Percentiles rank a stretch among this genome's conserved stretches.
Evolutionary conservation across 345 rosid species (phyloP).

Genomic region (Eucalyptus regnans): DNA sequence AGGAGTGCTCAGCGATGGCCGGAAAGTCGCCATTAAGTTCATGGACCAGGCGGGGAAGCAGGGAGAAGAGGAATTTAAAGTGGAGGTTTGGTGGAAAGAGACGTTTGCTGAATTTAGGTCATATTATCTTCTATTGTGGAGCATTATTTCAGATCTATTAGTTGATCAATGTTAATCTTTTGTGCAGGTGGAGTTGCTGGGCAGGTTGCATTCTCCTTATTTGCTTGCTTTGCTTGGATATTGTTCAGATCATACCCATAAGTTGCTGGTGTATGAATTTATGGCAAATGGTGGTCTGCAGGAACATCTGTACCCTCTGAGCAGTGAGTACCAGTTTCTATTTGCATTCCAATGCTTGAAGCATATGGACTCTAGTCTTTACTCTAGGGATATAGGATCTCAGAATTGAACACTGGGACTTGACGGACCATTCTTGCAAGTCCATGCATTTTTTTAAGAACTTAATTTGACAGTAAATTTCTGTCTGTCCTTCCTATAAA

Average conservation of each 20-base stretch:
- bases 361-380: background rate
- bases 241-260: conserved; percentile 54
- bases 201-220: conserved; percentile 63
- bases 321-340: conserved; percentile 24
- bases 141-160: background rate
- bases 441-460: background rate
- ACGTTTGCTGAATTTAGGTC: background rate
- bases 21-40: conserved; percentile 66
- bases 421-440: background rate
- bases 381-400: background rate
- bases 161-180: background rate
- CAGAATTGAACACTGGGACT: background rate
- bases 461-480: background rate
- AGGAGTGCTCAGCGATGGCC: conserved; percentile 56
- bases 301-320: conserved; percentile 67
- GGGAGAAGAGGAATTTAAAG: conserved; percentile 85
- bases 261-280: conserved; percentile 70
- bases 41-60: conserved; percentile 89
- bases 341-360: background rate
- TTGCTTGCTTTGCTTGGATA: conserved; percentile 72
- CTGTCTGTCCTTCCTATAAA: background rate
- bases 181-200: conserved; percentile 65
- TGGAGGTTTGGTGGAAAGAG: conserved; percentile 44
- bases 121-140: background rate
- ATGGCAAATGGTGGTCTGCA: conserved; percentile 85